These are phyloP conservation scores for Soucietia sequanensis DNA, from an alignment of 805 yeast genomes.

Conservation along the genomic window DNA sequence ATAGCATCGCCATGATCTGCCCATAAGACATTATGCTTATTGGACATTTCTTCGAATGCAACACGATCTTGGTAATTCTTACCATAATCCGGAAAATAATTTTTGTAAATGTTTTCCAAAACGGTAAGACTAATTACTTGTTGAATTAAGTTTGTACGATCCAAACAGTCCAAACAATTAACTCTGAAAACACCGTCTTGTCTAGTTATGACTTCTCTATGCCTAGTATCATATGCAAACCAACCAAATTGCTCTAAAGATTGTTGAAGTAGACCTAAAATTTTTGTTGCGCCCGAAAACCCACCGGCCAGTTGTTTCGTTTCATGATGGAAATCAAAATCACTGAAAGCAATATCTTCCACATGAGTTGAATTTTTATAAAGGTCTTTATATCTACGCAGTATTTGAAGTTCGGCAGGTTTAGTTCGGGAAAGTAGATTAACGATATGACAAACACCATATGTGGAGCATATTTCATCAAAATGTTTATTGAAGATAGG, in stretches of 20 bases:
- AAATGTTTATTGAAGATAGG: slow-evolving; percentile 87
- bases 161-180: slow-evolving; percentile 90
- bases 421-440: slow-evolving; percentile 77
- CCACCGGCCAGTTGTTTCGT: slow-evolving; percentile 77
- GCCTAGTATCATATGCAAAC: slow-evolving; percentile 65
- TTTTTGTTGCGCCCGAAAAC: slow-evolving; percentile 75
- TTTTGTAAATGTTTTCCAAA: slow-evolving; percentile 42
- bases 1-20: slow-evolving; percentile 71
- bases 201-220: slow-evolving; percentile 56
- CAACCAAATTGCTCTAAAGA: slow-evolving; percentile 80
- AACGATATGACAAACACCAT: slow-evolving; percentile 88
- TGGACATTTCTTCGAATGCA: slow-evolving; percentile 50
- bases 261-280: slow-evolving; percentile 61
- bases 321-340: slow-evolving; percentile 92
- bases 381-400: slow-evolving; percentile 64
- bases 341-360: slow-evolving; percentile 53
- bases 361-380: slow-evolving; percentile 41
- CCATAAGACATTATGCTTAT: slow-evolving; percentile 80
- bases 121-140: slow-evolving; percentile 78
- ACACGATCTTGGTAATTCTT: slow-evolving; percentile 17
- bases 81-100: slow-evolving; percentile 22
- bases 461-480: slow-evolving; percentile 61
- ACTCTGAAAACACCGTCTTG: slow-evolving; percentile 92
- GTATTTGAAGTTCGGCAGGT: slow-evolving; percentile 70
- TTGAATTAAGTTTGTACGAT: slow-evolving; percentile 87